Base-by-base conservation (phyloP, 495 filamentous ascomycete species). In the Clohesyomyces aquaticus region DNA sequence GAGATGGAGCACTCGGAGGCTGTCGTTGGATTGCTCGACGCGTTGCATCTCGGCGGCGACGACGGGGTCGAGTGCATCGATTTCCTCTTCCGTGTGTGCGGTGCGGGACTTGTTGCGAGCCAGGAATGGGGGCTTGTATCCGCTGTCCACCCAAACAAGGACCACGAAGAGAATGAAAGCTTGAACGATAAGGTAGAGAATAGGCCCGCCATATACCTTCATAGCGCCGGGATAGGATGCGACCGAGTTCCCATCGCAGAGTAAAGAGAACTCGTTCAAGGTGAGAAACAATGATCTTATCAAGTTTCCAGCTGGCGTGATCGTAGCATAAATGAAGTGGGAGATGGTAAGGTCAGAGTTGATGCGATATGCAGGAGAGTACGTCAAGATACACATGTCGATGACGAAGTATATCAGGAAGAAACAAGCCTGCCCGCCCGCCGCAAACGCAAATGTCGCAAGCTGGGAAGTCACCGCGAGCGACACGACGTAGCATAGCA, bases 141-240 rank as follows among this genome's bases (percentile, higher is more conserved):
- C 90, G 50, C 82, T 83, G 66, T 96, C 91, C 64, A 83, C 79
- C 85, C 87, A 91, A 16, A 96, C 72, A 0, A 94, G 80, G 19
- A 88, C 62, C 2, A 75, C 73, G 67, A 92, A 89, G 2, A 93
- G 80, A 25, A 88, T 35, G 22, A 88, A 69, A 0, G 81, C 82
- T 72, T 96, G 91, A 0, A 87, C 22, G 52, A 91, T 81, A n/a
- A 94, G 80, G 64, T 93, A 93, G 2, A 89, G 74, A 51, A 96
- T 91, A 1, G 91, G 89, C 0, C 88, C 88, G 50, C 91, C 91
- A 70, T 90, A 96, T 45, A 88, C 80, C 1, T 79, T 80, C 41
- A 94, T 84, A 1, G 78, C 84, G 4, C 85, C 91, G 0, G 90
- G 88, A 70, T 93, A 87, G 2, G 81, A 75, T 10, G 86, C 83